Base-by-base conservation (phyloP, 768 basidiomycete species). In the Tylopilus balloui region DNA sequence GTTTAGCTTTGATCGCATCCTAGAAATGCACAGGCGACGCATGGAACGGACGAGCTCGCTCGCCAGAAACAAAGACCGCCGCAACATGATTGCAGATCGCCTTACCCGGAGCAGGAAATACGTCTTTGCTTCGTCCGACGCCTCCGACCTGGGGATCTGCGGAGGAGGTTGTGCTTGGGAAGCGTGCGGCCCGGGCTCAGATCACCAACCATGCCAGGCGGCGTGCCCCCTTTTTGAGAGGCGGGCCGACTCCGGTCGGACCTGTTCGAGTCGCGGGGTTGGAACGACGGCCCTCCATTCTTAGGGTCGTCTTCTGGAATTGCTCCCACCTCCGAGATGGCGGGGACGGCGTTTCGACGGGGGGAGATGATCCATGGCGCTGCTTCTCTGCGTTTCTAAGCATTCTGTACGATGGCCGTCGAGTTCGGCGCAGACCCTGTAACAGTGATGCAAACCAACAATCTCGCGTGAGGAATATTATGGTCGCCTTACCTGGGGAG, bases 131-230 rank as follows among this genome's bases (percentile, higher is more conserved):
- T 56, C 50, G 13, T 39, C 32, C 8, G 35, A 36, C 19, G 35
- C 55, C 39, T 53, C 54, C 23, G 28, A 38, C 48, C 50, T 57
- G 49, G 44, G 15, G 32, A 21, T n/a, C n/a, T n/a, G n/a, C n/a
- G 51, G 17, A 9, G 27, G 17, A 6, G 3, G 15, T 2, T 9
- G 31, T 44, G 19, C 46, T 42, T 24, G 43, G 24, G 59, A 25
- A 28, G 42, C 48, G 15, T 13, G 45, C n/a, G 47, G 14, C 13
- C 15, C 32, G n/a, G 7, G 34, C 7, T 8, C n/a, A 8, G 14
- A n/a, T n/a, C n/a, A n/a, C n/a, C n/a, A n/a, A n/a, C n/a, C n/a
- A n/a, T n/a, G n/a, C n/a, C n/a, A n/a, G n/a, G n/a, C n/a, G n/a
- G n/a, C n/a, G n/a, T n/a, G n/a, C n/a, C n/a, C n/a, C n/a, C n/a